Conservation (phyloP, 192 early-diverging fungal genomes). For the Tieghemiomyces parasiticus region DNA sequence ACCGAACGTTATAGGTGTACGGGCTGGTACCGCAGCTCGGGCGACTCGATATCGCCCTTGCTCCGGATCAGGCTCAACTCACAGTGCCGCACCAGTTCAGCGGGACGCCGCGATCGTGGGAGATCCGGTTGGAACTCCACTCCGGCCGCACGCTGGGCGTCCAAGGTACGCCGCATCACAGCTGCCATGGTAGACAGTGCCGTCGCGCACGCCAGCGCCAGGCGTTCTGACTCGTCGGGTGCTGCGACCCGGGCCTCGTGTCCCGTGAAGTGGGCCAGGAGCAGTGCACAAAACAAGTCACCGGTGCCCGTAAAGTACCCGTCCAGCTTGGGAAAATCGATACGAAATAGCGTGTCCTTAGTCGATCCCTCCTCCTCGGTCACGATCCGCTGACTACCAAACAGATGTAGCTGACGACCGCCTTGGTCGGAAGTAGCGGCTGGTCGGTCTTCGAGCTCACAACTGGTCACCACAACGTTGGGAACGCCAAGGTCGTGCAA, state of each 20-base stretch:
- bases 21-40: conserved; percentile 18
- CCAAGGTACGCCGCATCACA: conserved; percentile 46
- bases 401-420: conserved; percentile 18
- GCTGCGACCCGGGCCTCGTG: not conserved
- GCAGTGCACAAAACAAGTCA: conserved; percentile 68
- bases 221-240: conserved; percentile 19
- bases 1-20: conserved; percentile 13
- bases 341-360: conserved; percentile 37
- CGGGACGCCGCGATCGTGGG: conserved; percentile 16
- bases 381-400: conserved; percentile 30
- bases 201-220: conserved; percentile 38
- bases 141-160: conserved; percentile 19
- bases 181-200: conserved; percentile 54
- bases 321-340: conserved; percentile 56
- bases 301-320: conserved; percentile 88
- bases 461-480: conserved; percentile 68
- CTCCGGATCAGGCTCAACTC: conserved; percentile 63
- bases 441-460: conserved; percentile 17
- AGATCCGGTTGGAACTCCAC: conserved; percentile 13
- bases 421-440: not conserved
- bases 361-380: too few relatives aligned
- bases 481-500: conserved; percentile 52
- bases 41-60: conserved; percentile 38
- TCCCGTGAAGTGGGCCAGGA: conserved; percentile 39
- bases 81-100: conserved; percentile 33